Conservation (phyloP, 2,329 filamentous ascomycete species). For the Blastomyces emzantsi region DNA sequence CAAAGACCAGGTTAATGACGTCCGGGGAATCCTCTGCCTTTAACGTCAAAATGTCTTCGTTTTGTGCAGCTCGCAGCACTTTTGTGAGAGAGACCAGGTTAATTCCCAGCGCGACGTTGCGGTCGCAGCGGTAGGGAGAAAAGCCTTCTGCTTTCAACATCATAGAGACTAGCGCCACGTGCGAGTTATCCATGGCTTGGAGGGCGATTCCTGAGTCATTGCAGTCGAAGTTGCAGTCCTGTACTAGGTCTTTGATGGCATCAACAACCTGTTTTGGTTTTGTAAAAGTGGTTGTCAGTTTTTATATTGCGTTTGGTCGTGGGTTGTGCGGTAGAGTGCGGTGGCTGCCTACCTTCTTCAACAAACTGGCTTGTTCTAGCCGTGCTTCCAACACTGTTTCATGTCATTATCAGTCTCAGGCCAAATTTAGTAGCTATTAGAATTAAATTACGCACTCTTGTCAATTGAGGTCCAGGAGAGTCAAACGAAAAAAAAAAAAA, state of each 20-base stretch:
- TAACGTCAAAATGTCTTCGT: slow-evolving; percentile 87
- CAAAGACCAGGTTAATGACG: slow-evolving; percentile 90
- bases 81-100: slow-evolving; percentile 96
- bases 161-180: slow-evolving; percentile 98
- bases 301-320: neutral
- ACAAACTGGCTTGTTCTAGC: slow-evolving; percentile 81
- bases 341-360: slow-evolving; percentile 71
- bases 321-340: neutral
- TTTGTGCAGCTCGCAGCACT: slow-evolving; percentile 87
- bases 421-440: neutral
- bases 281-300: slow-evolving; percentile 11
- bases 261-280: slow-evolving; percentile 66
- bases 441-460: slow-evolving; percentile 24
- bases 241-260: slow-evolving; percentile 97
- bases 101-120: slow-evolving; percentile 96
- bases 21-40: slow-evolving; percentile 97
- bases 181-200: slow-evolving; percentile 99
- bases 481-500: neutral
- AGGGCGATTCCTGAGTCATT: slow-evolving; percentile 98
- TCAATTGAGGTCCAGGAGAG: slow-evolving; percentile 6
- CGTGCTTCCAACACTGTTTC: slow-evolving; percentile 83
- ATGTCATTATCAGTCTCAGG: neutral
- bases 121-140: slow-evolving; percentile 93
- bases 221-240: slow-evolving; percentile 99
- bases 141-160: slow-evolving; percentile 94